These are phyloP conservation scores for Lentinula lateritia DNA, from an alignment of 768 basidiomycete genomes.

Conservation along the genomic window DNA sequence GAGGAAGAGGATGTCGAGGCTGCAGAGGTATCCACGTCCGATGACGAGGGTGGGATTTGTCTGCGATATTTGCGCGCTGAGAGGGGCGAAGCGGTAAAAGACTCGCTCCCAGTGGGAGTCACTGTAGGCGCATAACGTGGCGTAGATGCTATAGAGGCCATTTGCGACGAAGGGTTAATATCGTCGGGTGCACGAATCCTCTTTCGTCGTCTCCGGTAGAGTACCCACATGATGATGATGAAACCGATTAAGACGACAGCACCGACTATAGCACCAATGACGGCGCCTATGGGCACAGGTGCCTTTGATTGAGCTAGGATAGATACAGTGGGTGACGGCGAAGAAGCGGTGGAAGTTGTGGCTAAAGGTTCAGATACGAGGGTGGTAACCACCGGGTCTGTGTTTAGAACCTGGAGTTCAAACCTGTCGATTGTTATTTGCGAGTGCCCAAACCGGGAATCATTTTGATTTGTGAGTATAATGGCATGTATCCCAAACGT, in stretches of 20 bases:
- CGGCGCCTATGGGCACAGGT: slow-evolving; percentile 22
- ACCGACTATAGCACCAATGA: slow-evolving; percentile 38
- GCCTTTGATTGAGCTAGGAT: background rate
- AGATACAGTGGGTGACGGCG: background rate
- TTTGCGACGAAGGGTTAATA: background rate
- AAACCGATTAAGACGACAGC: slow-evolving; percentile 24
- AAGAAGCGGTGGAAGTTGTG: background rate
- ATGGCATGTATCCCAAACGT: slow-evolving; percentile 20
- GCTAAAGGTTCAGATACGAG: background rate
- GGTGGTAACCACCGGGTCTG: background rate
- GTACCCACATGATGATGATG: slow-evolving; percentile 19
- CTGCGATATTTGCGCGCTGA: too few relatives aligned
- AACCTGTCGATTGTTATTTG: slow-evolving; percentile 24
- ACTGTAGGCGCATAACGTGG: background rate
- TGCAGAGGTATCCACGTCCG: background rate
- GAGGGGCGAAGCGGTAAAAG: background rate
- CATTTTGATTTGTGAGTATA: slow-evolving; percentile 20
- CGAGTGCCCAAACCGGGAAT: slow-evolving; percentile 20
- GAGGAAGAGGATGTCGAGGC: background rate
- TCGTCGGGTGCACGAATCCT: background rate
- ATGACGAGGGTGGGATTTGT: background rate
- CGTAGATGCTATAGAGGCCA: too few relatives aligned
- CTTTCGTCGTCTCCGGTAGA: slow-evolving; percentile 9
- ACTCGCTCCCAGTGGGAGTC: background rate
- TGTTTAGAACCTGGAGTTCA: slow-evolving; percentile 15